A percentile compares a stretch with the other conserved stretches of the same genome.
Conservation (phyloP, 208 protist genomes). For the Leishmania braziliensis region DNA sequence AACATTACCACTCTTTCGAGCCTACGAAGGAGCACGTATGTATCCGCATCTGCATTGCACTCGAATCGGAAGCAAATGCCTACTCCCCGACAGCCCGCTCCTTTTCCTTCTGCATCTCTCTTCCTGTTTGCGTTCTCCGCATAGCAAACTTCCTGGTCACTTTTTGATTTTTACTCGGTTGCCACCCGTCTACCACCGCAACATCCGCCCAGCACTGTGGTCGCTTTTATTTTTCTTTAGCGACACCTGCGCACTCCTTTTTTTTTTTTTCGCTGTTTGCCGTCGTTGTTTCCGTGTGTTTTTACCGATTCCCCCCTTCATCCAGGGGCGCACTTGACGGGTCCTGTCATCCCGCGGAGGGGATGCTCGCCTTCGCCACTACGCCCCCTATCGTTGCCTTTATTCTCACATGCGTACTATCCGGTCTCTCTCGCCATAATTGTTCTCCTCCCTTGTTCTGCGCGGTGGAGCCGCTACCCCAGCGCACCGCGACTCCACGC, state of each 20-base stretch:
- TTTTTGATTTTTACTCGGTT: not conserved
- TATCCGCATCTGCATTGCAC: not conserved
- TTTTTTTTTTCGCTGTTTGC: not conserved
- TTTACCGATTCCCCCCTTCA: too few species aligned
- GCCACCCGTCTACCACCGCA: not conserved
- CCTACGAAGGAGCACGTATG: not conserved
- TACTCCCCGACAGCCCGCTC: not conserved
- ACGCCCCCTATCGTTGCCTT: not conserved
- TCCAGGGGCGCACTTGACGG: not conserved
- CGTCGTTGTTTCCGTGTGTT: not conserved
- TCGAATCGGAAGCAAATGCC: not conserved
- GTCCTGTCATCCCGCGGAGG: too few species aligned
- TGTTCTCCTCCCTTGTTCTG: not conserved
- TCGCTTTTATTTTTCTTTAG: not conserved
- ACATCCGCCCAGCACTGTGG: not conserved
- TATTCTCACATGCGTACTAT: not conserved
- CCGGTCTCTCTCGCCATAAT: not conserved
- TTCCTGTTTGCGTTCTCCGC: not conserved
- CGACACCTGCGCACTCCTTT: too few species aligned
- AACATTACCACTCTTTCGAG: constrained; percentile 6
- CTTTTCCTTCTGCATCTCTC: not conserved
- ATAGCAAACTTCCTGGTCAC: not conserved
- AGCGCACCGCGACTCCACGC: not conserved
- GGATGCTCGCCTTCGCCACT: not conserved
- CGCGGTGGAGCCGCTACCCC: not conserved